phyloP scores from a whole-genome alignment of 306 rosid genomes.

The Gynostemma pentaphyllum region DNA sequence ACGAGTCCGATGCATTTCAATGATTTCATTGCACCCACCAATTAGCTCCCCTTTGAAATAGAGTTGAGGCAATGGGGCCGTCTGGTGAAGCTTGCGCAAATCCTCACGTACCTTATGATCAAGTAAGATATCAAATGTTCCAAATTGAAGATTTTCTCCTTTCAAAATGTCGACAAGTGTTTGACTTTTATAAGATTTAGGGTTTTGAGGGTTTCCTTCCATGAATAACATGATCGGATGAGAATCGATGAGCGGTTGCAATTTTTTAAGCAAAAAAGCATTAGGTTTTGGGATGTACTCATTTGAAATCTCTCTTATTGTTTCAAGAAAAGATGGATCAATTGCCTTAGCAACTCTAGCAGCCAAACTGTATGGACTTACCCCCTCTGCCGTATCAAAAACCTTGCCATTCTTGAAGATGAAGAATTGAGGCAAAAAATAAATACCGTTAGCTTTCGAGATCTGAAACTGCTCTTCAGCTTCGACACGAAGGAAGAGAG shows the following conservation, averaged over 20 bases:
- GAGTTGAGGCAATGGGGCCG: too few relatives aligned
- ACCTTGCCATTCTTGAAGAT: constrained; percentile 69
- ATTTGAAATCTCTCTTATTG: constrained; percentile 49
- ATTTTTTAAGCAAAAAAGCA: constrained; percentile 29
- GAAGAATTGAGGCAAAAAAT: constrained; percentile 73
- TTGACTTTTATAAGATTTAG: constrained; percentile 63
- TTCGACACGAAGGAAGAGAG: constrained; percentile 75
- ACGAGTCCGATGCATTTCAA: too few relatives aligned
- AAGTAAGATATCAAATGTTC: constrained; percentile 49
- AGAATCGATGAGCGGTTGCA: constrained; percentile 49
- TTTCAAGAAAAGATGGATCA: constrained; percentile 46
- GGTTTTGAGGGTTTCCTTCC: constrained; percentile 77
- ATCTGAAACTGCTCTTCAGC: constrained; percentile 83
- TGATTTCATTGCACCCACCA: too few relatives aligned
- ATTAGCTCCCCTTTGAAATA: too few relatives aligned
- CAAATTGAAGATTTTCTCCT: too few relatives aligned
- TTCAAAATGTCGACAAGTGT: constrained; percentile 60
- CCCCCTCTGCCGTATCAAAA: constrained; percentile 71
- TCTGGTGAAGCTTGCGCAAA: too few relatives aligned
- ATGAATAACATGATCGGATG: constrained; percentile 60
- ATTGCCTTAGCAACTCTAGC: constrained; percentile 61
- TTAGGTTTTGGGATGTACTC: constrained; percentile 28
- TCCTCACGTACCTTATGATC: too few relatives aligned
- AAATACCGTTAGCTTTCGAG: constrained; percentile 62
- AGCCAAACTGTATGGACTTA: constrained; percentile 90